Base-by-base conservation (phyloP, 768 basidiomycete species). In the Rhizopogon rudus region DNA sequence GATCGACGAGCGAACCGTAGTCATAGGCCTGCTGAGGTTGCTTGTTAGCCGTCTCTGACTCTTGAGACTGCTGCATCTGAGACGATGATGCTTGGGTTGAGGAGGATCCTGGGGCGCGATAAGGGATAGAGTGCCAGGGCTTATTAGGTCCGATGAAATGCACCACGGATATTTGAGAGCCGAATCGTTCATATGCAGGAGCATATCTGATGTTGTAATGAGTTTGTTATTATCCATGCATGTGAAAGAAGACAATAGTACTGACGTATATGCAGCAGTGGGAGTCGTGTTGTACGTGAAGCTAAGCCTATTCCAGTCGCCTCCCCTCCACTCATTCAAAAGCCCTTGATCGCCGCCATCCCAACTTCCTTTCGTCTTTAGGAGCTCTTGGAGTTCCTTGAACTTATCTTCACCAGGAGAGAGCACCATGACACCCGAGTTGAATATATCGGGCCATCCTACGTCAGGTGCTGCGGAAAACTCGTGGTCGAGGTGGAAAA, bases 371-470 rank as follows among this genome's bases (percentile, higher is more conserved):
- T 87, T 88, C 16, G 82, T 73, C 58, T 84, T 82, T 57, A 94
- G 77, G 54, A 97, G 77, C 14, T 79, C 72, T 57, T 77, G 79
- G 55, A 98, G 76, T 51, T 88, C 79, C 6, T 78, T 74, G 68
- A 96, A 99, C 65, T 94, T 93, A 59, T 86, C 83, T 61, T 89
- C 80, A 9, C 85, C 84, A 1, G 94, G 94, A 52, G 82, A 78
- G 39, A 93, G 71, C 50, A 98, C 93, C 73, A 99, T 80, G 44
- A 98, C 86, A 40, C 97, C 97, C 22, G 95, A 96, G 70, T 99
- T 99, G 77, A 99, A 99, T 58, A 97, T 95, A 72, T 99, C 97
- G 40, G 97, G 97, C 97, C 97, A 99, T 61, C 97, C 97, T 33
- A 94, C 91, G 70, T 99, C 97, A 10, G 97, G 94, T 7, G 87